Conservation (phyloP, 2,329 filamentous ascomycete genomes). For the Nemania sp. region DNA sequence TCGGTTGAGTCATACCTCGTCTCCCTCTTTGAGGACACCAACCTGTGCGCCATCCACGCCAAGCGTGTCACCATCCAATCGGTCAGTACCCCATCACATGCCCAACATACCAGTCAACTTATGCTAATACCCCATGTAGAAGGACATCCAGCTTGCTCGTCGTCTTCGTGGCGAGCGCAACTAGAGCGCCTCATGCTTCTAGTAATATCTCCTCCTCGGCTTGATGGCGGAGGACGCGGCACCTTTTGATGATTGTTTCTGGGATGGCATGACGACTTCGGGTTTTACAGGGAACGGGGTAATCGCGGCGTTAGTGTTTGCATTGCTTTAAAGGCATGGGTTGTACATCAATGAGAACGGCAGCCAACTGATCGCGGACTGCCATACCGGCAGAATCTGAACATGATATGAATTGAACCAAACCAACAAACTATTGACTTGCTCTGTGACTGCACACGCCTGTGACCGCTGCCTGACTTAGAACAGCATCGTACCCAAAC, state of each 20-base stretch:
- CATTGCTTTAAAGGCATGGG: slow-evolving; percentile 46
- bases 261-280: slow-evolving; percentile 48
- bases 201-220: slow-evolving; percentile 32
- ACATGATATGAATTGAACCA: slow-evolving; percentile 32
- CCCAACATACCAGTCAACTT: neutral
- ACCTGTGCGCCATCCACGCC: slow-evolving; percentile 97
- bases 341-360: slow-evolving; percentile 49
- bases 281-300: slow-evolving; percentile 47
- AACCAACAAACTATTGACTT: too few relatives aligned
- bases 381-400: slow-evolving; percentile 45
- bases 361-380: slow-evolving; percentile 31
- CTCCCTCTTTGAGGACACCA: slow-evolving; percentile 97
- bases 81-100: slow-evolving; percentile 41
- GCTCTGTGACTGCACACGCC: too few relatives aligned
- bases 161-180: slow-evolving; percentile 93
- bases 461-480: too few relatives aligned
- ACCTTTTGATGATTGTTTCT: slow-evolving; percentile 44
- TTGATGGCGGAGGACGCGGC: slow-evolving; percentile 38
- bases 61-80: slow-evolving; percentile 98
- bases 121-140: slow-evolving; percentile 55
- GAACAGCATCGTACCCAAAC: too few relatives aligned
- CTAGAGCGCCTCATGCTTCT: slow-evolving; percentile 52
- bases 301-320: slow-evolving; percentile 49
- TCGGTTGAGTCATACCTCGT: slow-evolving; percentile 98
- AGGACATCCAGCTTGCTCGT: slow-evolving; percentile 96